Conservation (phyloP, 2,329 filamentous ascomycete species). For the Thelonectria olida region DNA sequence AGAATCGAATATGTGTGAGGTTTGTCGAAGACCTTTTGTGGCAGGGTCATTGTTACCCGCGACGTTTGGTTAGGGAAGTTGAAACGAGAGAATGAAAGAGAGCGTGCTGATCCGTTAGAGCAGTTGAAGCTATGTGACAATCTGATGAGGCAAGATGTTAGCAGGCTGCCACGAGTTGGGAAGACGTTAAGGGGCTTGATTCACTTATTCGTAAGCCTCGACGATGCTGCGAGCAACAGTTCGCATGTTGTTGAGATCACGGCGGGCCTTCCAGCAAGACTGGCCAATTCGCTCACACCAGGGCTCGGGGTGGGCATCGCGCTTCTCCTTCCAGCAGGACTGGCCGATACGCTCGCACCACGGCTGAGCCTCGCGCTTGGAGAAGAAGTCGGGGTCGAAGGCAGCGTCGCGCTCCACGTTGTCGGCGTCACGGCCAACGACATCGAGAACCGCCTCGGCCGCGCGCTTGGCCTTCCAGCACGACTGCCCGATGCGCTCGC, state of each 20-base stretch:
- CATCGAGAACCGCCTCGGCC: conserved; percentile 41
- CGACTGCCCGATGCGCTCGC: conserved; percentile 41
- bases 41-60: background rate
- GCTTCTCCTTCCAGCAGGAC: conserved; percentile 53
- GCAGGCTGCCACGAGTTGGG: background rate
- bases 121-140: background rate
- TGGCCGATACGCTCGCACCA: conserved; percentile 51
- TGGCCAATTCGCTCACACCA: conserved; percentile 43
- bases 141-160: background rate
- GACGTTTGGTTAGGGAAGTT: conserved; percentile 5
- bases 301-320: conserved; percentile 32
- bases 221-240: conserved; percentile 41
- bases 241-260: conserved; percentile 42
- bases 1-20: conserved; percentile 21
- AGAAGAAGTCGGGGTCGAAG: conserved; percentile 45
- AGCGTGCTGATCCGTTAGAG: background rate
- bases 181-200: background rate
- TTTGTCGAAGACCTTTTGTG: conserved; percentile 7
- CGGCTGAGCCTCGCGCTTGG: conserved; percentile 42
- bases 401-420: conserved; percentile 41
- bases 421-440: conserved; percentile 31
- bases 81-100: background rate
- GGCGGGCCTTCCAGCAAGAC: conserved; percentile 52
- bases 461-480: conserved; percentile 51
- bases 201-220: conserved; percentile 34